Base-by-base conservation (phyloP, 2,329 filamentous ascomycete genomes). In the Epichloe typhina region DNA sequence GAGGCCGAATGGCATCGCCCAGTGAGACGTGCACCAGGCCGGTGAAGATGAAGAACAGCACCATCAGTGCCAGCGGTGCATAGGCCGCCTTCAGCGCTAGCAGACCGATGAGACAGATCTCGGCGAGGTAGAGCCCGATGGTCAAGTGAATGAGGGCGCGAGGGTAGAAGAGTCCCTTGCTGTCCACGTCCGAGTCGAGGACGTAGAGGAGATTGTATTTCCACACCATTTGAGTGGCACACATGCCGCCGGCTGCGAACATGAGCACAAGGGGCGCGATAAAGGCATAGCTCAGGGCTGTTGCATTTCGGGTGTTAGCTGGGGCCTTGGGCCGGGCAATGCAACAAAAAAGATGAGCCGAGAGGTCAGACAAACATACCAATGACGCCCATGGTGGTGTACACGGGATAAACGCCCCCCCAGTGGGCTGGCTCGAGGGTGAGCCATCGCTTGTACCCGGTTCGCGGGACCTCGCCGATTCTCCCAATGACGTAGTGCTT, bases 171-270 rank as follows among this genome's bases (percentile, higher is more conserved):
- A 91, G 77, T 15, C 91, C 90, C 62, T 94, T 88, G 38, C 87
- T 95, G 63, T 96, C 89, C 60, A 95, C 83, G 53, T 80, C 71
- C 8, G 86, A 81, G 62, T 94, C 86, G 47, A 83, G 84, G 37
- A 95, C 88, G 65, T 88, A 96, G 47, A 96, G 76, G 50, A 97
- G 69, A 63, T 95, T 94, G 74, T 97, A 95, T 17, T 86, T 80
- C 74, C 88, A 95, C 46, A 89, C 86, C 49, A 91, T 72, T 64
- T 95, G 94, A 67, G 95, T 90, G 41, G 93, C 72, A 21, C 75
- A 80, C 53, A 96, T 77, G 31, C 88, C 89, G 39, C 87, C 74
- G 1, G 84, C 82, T 1, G 88, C 87, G 60, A 95, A 96, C 5
- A 83, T 79, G 47, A 95, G 75, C 50, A 95, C 83, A 11, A 96